Conservation (phyloP, 345 rosid genomes). For the Raphanus sativus region DNA sequence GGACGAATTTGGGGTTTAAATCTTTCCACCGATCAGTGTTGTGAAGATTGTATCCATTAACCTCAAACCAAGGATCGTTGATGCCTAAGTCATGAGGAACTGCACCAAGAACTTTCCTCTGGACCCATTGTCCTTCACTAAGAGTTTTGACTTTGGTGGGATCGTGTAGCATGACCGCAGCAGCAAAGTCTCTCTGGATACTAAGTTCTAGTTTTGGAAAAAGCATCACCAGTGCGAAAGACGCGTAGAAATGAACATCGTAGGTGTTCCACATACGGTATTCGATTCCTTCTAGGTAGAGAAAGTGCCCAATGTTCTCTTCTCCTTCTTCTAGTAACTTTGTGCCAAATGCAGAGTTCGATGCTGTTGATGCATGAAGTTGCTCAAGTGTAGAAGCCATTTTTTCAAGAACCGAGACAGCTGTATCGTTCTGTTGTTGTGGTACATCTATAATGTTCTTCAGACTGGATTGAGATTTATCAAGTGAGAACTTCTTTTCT, state of each 20-base stretch:
- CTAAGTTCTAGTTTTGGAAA: slow-evolving; percentile 91
- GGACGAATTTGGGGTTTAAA: slow-evolving; percentile 90
- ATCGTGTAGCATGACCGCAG: slow-evolving; percentile 91
- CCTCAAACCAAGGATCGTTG: slow-evolving; percentile 88
- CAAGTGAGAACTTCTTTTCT: slow-evolving; percentile 76
- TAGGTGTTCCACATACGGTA: slow-evolving; percentile 97
- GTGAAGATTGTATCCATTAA: slow-evolving; percentile 69
- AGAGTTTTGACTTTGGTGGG: slow-evolving; percentile 65
- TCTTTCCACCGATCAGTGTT: slow-evolving; percentile 89
- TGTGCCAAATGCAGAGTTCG: slow-evolving; percentile 85
- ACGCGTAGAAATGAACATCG: slow-evolving; percentile 91
- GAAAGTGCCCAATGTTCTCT: slow-evolving; percentile 94
- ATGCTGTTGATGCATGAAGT: slow-evolving; percentile 58
- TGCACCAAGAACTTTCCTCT: slow-evolving; percentile 87
- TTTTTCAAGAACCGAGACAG: slow-evolving; percentile 65
- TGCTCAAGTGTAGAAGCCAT: slow-evolving; percentile 65
- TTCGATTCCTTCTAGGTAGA: slow-evolving; percentile 86
- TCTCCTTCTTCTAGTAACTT: slow-evolving; percentile 86
- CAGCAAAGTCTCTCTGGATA: slow-evolving; percentile 90
- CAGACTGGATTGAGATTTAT: slow-evolving; percentile 48
- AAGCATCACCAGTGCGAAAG: slow-evolving; percentile 80
- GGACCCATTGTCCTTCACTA: slow-evolving; percentile 58
- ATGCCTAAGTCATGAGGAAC: slow-evolving; percentile 93
- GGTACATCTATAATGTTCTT: slow-evolving; percentile 36
- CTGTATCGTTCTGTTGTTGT: slow-evolving; percentile 45